Evolutionary conservation across 1,139 yeast genomes (phyloP).

Genomic region (Williopsis jadinii): DNA sequence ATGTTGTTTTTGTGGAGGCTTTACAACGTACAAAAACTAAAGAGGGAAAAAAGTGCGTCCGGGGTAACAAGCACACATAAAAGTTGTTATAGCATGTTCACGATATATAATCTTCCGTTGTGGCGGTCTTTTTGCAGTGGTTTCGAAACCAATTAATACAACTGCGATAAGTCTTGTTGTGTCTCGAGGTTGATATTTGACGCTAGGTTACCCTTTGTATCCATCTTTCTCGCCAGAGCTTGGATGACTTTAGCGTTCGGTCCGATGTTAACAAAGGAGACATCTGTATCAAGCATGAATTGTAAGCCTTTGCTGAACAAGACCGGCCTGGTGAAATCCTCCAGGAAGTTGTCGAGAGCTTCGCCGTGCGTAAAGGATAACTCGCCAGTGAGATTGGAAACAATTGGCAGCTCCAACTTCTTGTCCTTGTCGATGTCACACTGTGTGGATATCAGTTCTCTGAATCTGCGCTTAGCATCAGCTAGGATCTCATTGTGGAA

Average conservation of each 20-base stretch:
- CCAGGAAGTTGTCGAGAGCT: conserved; percentile 27
- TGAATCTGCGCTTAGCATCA: conserved; percentile 29
- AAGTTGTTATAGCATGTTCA: too few relatives aligned
- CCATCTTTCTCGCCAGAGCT: conserved; percentile 12
- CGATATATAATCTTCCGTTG: too few relatives aligned
- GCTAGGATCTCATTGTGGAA: conserved; percentile 35
- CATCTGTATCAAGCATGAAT: conserved; percentile 2
- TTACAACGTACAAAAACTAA: too few relatives aligned
- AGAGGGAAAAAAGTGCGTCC: too few relatives aligned
- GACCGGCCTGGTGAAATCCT: conserved; percentile 37
- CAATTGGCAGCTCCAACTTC: conserved; percentile 25
- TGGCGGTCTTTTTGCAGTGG: too few relatives aligned
- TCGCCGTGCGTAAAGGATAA: conserved; percentile 18
- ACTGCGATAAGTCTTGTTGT: too few relatives aligned
- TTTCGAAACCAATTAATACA: too few relatives aligned
- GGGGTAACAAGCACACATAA: too few relatives aligned
- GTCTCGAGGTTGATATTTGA: too few relatives aligned
- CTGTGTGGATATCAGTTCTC: conserved; percentile 16
- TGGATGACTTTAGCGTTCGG: conserved; percentile 19
- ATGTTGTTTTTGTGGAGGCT: too few relatives aligned
- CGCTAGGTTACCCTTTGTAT: neutral
- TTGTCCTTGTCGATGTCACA: conserved; percentile 8
- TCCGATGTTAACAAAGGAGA: conserved; percentile 16
- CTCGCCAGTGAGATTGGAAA: conserved; percentile 32
- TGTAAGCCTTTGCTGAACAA: conserved; percentile 35